Conservation (phyloP, 176 grass and related monocot genomes). For the Carex littledalei region DNA sequence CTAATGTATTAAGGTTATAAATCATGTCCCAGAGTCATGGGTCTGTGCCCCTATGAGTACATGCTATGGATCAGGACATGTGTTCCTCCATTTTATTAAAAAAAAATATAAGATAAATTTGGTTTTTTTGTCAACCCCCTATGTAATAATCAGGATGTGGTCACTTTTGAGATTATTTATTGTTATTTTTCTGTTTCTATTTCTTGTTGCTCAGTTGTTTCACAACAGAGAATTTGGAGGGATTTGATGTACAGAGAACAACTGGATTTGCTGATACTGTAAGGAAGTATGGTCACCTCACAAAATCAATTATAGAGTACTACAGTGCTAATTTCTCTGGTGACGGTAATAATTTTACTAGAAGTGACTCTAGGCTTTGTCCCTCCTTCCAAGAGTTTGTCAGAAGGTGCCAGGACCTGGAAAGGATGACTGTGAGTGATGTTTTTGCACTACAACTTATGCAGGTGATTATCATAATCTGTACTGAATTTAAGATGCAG, state of each 20-base stretch:
- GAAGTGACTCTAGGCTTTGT: slow-evolving; percentile 32
- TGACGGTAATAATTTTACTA: background rate
- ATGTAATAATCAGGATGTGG: background rate
- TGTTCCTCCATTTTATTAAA: too few species aligned
- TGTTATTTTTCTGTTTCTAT: slow-evolving; percentile 16
- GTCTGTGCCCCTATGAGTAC: background rate
- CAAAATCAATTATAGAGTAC: slow-evolving; percentile 59
- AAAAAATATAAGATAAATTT: too few species aligned
- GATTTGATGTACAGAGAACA: slow-evolving; percentile 86
- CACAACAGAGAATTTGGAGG: slow-evolving; percentile 75
- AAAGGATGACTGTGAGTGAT: slow-evolving; percentile 56
- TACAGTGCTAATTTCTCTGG: slow-evolving; percentile 44
- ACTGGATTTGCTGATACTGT: slow-evolving; percentile 63
- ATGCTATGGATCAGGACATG: background rate
- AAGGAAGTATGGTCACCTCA: slow-evolving; percentile 54
- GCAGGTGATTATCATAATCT: slow-evolving; percentile 54
- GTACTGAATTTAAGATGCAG: background rate
- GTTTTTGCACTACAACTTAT: slow-evolving; percentile 94
- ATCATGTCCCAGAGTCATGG: background rate
- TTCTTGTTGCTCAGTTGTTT: slow-evolving; percentile 66
- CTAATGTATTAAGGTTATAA: background rate
- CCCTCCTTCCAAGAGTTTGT: slow-evolving; percentile 57
- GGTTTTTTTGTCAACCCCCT: too few species aligned
- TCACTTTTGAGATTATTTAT: background rate
- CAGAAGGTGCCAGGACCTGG: slow-evolving; percentile 52